Conservation (phyloP, 495 filamentous ascomycete species). For the Neurospora hispaniola region DNA sequence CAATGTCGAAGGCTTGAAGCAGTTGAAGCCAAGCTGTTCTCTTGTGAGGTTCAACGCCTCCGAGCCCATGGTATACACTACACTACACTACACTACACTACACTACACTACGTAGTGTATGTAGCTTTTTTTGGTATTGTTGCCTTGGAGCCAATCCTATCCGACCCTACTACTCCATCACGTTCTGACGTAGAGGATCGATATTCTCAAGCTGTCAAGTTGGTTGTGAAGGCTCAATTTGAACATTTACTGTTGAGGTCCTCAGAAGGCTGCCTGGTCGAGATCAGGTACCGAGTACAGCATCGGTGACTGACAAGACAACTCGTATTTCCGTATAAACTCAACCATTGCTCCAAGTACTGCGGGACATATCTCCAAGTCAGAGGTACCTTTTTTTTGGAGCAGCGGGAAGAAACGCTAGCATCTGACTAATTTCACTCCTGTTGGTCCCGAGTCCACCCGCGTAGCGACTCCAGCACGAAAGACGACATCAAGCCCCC, state of each 20-base stretch:
- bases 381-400: background rate
- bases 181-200: background rate
- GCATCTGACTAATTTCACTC: slow-evolving; percentile 7
- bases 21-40: background rate
- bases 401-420: background rate
- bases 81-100: no score
- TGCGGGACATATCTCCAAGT: background rate
- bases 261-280: background rate
- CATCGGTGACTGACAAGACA: background rate
- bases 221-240: background rate
- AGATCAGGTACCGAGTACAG: background rate
- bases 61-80: background rate
- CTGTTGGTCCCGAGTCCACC: slow-evolving; percentile 14
- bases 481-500: slow-evolving; percentile 1
- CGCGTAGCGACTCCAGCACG: slow-evolving; percentile 1
- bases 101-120: no score
- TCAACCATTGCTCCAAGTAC: background rate
- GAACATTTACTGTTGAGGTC: background rate
- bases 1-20: background rate
- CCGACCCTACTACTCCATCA: background rate
- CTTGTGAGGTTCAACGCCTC: background rate
- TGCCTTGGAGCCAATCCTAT: background rate
- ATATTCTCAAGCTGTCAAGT: background rate
- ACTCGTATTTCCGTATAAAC: background rate
- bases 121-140: background rate